These are phyloP conservation scores for Phaeotremella skinneri DNA, from an alignment of 768 basidiomycete genomes.

Conservation along the genomic window DNA sequence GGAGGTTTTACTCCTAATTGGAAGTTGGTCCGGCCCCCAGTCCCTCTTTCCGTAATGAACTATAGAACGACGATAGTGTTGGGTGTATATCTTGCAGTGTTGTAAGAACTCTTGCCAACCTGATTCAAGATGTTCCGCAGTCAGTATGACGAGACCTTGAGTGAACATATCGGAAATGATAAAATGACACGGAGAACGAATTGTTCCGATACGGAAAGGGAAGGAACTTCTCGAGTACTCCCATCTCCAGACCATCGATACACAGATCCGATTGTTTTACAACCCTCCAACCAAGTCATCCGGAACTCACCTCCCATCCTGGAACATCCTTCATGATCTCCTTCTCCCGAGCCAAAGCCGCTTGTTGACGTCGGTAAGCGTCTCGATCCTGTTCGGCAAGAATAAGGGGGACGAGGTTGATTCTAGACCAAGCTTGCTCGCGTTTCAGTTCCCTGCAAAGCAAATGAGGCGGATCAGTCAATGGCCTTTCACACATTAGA, in stretches of 20 bases:
- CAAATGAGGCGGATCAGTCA: too few relatives aligned
- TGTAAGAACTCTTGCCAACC: constrained; percentile 83
- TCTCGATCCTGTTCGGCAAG: constrained; percentile 93
- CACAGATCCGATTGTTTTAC: background rate
- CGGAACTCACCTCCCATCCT: constrained; percentile 86
- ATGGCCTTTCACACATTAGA: too few relatives aligned
- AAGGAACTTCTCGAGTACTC: too few relatives aligned
- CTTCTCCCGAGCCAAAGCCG: constrained; percentile 72
- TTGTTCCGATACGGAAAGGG: background rate
- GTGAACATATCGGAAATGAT: too few relatives aligned
- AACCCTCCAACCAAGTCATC: background rate
- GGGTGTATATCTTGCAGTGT: constrained; percentile 69
- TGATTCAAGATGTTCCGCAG: constrained; percentile 50
- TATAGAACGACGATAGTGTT: constrained; percentile 64
- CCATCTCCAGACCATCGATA: background rate
- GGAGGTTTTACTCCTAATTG: background rate
- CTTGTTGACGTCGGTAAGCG: constrained; percentile 73
- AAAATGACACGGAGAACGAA: background rate
- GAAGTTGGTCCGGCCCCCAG: background rate
- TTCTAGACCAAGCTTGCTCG: constrained; percentile 92
- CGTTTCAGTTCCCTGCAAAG: constrained; percentile 82
- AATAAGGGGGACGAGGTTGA: constrained; percentile 86
- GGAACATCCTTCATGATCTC: constrained; percentile 93
- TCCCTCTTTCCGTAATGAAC: background rate
- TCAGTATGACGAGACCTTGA: too few relatives aligned